Conservation (phyloP, 2,329 filamentous ascomycete genomes). For the Pseudogymnoascus sp. region DNA sequence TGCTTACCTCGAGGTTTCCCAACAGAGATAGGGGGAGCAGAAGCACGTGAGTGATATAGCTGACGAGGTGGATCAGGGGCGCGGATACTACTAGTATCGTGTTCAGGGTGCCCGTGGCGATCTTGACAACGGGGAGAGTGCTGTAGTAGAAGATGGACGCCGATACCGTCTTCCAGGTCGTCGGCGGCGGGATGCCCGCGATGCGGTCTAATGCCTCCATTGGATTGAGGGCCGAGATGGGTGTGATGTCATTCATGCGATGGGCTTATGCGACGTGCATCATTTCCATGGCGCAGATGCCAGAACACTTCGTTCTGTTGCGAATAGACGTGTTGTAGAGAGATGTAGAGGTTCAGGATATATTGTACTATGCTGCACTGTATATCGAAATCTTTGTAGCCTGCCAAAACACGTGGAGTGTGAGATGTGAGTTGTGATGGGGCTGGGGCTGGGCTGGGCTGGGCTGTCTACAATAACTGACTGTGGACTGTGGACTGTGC, state of each 20-base stretch:
- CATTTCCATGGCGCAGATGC: background rate
- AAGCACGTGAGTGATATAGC: constrained; percentile 32
- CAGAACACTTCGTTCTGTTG: background rate
- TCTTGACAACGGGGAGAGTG: constrained; percentile 31
- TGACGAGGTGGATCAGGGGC: constrained; percentile 40
- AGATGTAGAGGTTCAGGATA: background rate
- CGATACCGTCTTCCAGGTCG: constrained; percentile 23
- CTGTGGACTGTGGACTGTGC: background rate
- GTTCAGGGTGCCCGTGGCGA: constrained; percentile 28
- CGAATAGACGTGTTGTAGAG: background rate
- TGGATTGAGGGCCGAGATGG: constrained; percentile 6
- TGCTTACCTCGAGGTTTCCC: constrained; percentile 48
- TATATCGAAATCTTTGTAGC: background rate
- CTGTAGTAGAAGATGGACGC: constrained; percentile 27
- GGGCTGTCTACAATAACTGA: background rate
- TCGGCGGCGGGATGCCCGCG: constrained; percentile 24
- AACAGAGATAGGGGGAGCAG: constrained; percentile 43
- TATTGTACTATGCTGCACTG: background rate
- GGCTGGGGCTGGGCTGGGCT: too few species aligned
- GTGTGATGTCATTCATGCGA: background rate
- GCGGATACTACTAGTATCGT: constrained; percentile 13
- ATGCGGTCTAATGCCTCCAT: constrained; percentile 14
- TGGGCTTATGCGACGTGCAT: background rate
- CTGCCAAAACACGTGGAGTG: constrained; percentile 2
- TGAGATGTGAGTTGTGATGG: background rate